Evolutionary conservation across 2,329 filamentous ascomycete genomes (phyloP), one percentile per base, ranked within the genome.

Genomic region (Stagonosporopsis vannaccii): DNA sequence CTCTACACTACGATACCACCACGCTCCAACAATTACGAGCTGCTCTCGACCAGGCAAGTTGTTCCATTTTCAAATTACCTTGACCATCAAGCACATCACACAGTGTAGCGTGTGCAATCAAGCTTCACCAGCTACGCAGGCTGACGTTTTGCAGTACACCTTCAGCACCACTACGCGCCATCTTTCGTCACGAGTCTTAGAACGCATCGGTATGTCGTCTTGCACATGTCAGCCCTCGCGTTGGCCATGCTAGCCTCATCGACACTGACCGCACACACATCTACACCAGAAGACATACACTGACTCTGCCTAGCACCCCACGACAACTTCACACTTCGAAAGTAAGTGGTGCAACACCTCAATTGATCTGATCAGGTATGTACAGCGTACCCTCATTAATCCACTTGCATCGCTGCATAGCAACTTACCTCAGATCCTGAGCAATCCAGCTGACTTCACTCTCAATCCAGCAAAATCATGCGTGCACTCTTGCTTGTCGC

Each of bases 1-100:
- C 60, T 60, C 50, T 61, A 56, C 57, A 60, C 37, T 51, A 22
- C 54, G n/a, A 60, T 37, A 33, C 6, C 39, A 42, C 22, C 28
- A 20, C 30, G 3, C 37, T 17, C 19, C 28, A 26, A 19, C 35
- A 12, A 41, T 32, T 6, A 35, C 35, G 17, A 49, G 19, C 20
- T 28, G 13, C 15, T 28, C 22, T 42, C 17, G 22, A 25, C 6
- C 26, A 43, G 39, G 51, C 22, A 45, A 39, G 44, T 49, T 45
- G 19, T n/a, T 30, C 19, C 19, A 36, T 33, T 8, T 5, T 8
- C 2, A 11, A 22, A 9, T 25, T 3, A 7, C n/a, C 6, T 28
- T 11, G 4, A 33, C 9, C 23, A 0, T 32, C 8, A 15, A 17
- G 26, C 28, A 33, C n/a, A 19, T 32, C 36, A 33, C 37, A 26